These are phyloP conservation scores for Plectosphaerella plurivora DNA, from an alignment of 2,329 filamentous ascomycete species.

Conservation along the genomic window DNA sequence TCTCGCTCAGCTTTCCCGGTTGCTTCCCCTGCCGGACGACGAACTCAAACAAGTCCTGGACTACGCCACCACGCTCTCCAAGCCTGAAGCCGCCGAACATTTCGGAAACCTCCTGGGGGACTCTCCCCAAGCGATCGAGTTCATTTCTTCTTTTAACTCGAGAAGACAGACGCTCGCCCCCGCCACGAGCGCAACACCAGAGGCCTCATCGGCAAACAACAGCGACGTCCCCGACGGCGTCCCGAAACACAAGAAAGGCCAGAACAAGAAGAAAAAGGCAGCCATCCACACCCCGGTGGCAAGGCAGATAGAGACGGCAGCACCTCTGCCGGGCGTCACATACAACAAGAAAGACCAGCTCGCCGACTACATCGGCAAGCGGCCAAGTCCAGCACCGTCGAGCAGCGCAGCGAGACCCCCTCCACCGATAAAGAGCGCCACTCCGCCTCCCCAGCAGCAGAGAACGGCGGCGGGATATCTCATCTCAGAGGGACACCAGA, in stretches of 20 bases:
- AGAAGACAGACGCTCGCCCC: slow-evolving; percentile 38
- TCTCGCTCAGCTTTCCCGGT: slow-evolving; percentile 64
- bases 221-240: slow-evolving; percentile 29
- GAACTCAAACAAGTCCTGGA: slow-evolving; percentile 80
- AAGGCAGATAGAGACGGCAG: slow-evolving; percentile 59
- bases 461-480: slow-evolving; percentile 72
- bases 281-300: slow-evolving; percentile 60
- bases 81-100: slow-evolving; percentile 74
- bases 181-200: slow-evolving; percentile 6
- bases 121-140: slow-evolving; percentile 70
- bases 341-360: slow-evolving; percentile 71
- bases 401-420: slow-evolving; percentile 30
- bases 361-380: slow-evolving; percentile 66
- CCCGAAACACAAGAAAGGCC: slow-evolving; percentile 42
- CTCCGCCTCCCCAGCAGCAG: slow-evolving; percentile 27
- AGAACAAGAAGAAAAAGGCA: slow-evolving; percentile 55
- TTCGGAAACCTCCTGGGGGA: slow-evolving; percentile 86
- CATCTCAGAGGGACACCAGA: slow-evolving; percentile 68
- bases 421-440: slow-evolving; percentile 9
- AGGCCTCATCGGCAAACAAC: neutral
- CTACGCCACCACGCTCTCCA: slow-evolving; percentile 74
- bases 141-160: slow-evolving; percentile 77
- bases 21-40: slow-evolving; percentile 81
- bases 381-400: slow-evolving; percentile 34
- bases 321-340: slow-evolving; percentile 57